phyloP scores from a whole-genome alignment of 176 grass and related monocot genomes.

The Carex cristatella region DNA sequence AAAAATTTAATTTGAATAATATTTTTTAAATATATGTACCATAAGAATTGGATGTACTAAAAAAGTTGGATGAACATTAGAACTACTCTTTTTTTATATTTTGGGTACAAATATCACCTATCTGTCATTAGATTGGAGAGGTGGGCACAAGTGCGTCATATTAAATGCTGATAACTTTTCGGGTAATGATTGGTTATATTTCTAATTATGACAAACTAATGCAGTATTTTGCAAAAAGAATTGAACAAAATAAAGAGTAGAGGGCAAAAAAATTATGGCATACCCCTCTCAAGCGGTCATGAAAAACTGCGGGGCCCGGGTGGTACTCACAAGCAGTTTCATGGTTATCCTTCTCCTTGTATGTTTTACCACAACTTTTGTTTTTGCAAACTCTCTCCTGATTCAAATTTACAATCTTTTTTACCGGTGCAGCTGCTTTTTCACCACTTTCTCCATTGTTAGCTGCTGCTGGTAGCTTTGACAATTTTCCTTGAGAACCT shows the following conservation, averaged over 20 bases:
- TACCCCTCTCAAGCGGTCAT: slow-evolving; percentile 86
- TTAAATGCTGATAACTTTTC: neutral
- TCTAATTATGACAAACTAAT: neutral
- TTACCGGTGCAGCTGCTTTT: slow-evolving; percentile 35
- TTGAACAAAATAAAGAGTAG: neutral
- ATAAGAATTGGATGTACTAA: too few species aligned
- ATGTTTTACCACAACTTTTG: slow-evolving; percentile 89
- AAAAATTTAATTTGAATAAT: too few species aligned
- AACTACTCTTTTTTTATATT: neutral
- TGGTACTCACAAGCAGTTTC: slow-evolving; percentile 80
- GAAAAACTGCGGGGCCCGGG: slow-evolving; percentile 92
- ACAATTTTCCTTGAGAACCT: slow-evolving; percentile 70
- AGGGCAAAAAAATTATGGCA: slow-evolving; percentile 15
- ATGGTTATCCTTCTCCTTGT: slow-evolving; percentile 97
- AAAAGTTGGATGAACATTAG: too few species aligned
- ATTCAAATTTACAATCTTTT: slow-evolving; percentile 76
- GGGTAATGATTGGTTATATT: neutral
- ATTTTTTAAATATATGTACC: too few species aligned
- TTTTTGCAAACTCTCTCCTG: slow-evolving; percentile 69
- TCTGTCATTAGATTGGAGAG: neutral
- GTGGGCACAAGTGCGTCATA: too few species aligned
- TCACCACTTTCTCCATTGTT: slow-evolving; percentile 29
- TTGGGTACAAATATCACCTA: neutral
- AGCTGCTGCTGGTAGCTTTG: slow-evolving; percentile 30
- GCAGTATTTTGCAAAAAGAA: neutral